Base-by-base conservation (phyloP, 495 filamentous ascomycete species). In the Penicillium cosmopolitanum region DNA sequence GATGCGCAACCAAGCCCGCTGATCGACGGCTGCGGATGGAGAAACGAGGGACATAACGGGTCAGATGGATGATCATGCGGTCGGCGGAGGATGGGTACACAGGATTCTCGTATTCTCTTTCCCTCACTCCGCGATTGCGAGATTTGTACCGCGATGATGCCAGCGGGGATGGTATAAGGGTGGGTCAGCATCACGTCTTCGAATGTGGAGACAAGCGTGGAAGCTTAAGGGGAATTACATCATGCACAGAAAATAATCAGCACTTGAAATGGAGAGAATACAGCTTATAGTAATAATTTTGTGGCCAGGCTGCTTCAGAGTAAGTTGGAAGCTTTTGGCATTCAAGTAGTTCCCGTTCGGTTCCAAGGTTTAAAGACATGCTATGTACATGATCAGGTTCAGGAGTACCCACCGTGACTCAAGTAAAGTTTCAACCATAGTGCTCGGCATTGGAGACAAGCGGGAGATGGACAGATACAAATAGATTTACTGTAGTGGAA, bases 111-210 rank as follows among this genome's bases (percentile, higher is more conserved):
- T 56, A 56, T 19, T 61, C 47, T 56, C 38, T 48, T 33, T 55
- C 28, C 4, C 28, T 31, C n/a, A 31, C 13, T 18, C 28, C 28
- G 21, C 11, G 51, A 60, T 60, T 46, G 48, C 61, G 56, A 57
- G 48, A 54, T 64, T 44, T 33, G 47, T 48, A 34, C 54, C n/a
- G 35, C 35, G 43, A 62, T 62, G 60, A 51, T 58, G 55, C 51
- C 16, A 51, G 55, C 47, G 28, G 38, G 10, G 51, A 64, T 63
- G 50, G 25, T 56, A 47, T 43, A 53, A 65, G 25, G 25, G 51
- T 61, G 61, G 62, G 55, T 52, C 61, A 19, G 12, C 25, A 66
- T 66, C 57, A 63, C 64, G 64, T 55, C 64, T 58, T 66, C 34
- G 34, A 48, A 23, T 36, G 51, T 23, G 51, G 38, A 31, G 34